phyloP scores from a whole-genome alignment of 345 rosid genomes.

The Brassica rapa region DNA sequence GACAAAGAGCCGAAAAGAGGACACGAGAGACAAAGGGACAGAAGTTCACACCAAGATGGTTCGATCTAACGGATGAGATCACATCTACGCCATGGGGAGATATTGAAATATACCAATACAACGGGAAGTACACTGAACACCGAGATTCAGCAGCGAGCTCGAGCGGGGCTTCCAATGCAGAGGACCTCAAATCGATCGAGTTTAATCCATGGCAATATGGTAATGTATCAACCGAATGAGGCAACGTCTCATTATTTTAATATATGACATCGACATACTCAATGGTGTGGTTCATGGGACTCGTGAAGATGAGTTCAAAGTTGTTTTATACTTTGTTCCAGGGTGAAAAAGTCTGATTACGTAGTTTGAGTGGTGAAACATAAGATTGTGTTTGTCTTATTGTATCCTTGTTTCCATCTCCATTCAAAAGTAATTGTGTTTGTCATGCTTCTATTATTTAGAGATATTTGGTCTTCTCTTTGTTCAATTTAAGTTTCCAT shows the following conservation, averaged over 20 bases:
- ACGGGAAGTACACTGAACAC: conserved; percentile 63
- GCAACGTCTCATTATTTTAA: background rate
- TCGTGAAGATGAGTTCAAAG: conserved; percentile 14
- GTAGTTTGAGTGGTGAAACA: background rate
- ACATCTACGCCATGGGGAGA: conserved; percentile 75
- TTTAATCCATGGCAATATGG: conserved; percentile 82
- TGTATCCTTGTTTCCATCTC: background rate
- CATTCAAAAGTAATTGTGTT: background rate
- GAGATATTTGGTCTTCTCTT: background rate
- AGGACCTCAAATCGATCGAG: conserved; percentile 48
- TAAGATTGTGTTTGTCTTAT: background rate
- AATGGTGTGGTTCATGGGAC: conserved; percentile 18
- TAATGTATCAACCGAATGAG: conserved; percentile 58
- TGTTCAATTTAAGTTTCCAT: background rate
- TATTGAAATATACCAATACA: conserved; percentile 64
- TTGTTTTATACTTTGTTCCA: conserved; percentile 24
- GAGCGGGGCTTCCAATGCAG: conserved; percentile 37
- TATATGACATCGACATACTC: conserved; percentile 1
- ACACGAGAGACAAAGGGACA: conserved; percentile 61
- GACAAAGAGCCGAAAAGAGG: conserved; percentile 74
- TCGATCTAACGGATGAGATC: conserved; percentile 61
- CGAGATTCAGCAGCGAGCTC: conserved; percentile 51
- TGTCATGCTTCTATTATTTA: background rate
- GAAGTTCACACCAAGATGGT: conserved; percentile 68
- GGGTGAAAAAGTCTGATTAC: background rate